phyloP scores from a whole-genome alignment of 2,329 filamentous ascomycete species.

The Colletotrichum sansevieriae region DNA sequence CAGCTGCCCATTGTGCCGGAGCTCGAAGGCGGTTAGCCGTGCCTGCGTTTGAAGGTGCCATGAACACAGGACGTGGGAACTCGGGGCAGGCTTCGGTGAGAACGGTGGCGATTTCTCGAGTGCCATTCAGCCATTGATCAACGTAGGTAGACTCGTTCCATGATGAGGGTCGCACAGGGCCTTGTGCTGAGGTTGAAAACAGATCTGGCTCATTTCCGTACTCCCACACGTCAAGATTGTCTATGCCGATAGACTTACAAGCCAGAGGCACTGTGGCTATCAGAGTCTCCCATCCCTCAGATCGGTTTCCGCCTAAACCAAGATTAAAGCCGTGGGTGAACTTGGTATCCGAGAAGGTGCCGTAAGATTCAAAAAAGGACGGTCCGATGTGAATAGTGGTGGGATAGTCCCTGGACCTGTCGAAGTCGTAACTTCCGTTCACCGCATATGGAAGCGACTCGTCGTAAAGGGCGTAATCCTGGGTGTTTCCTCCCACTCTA shows the following conservation, averaged over 20 bases:
- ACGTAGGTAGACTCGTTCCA: constrained; percentile 70
- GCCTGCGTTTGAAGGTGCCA: constrained; percentile 71
- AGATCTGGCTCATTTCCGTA: constrained; percentile 76
- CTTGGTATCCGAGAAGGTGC: constrained; percentile 66
- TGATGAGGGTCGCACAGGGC: constrained; percentile 61
- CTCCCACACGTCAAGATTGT: constrained; percentile 69
- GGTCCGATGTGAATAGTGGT: constrained; percentile 71
- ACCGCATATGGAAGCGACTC: constrained; percentile 62
- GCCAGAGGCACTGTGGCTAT: constrained; percentile 66
- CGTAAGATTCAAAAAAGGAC: constrained; percentile 73
- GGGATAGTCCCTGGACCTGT: constrained; percentile 69
- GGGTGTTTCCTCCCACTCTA: constrained; percentile 75
- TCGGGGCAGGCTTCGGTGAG: constrained; percentile 65
- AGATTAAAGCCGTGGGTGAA: constrained; percentile 75
- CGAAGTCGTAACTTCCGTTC: constrained; percentile 64
- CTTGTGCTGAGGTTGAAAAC: constrained; percentile 65
- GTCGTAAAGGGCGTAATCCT: constrained; percentile 74
- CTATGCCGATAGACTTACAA: constrained; percentile 66
- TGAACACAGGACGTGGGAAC: constrained; percentile 58
- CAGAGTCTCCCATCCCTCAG: constrained; percentile 64
- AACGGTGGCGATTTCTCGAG: constrained; percentile 59
- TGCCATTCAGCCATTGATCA: constrained; percentile 69
- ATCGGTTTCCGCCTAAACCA: constrained; percentile 63
- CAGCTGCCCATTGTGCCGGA: constrained; percentile 64
- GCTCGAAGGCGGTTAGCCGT: constrained; percentile 64